Evolutionary conservation across 306 rosid genomes (phyloP).

Genomic region (Sicyos edulis): DNA sequence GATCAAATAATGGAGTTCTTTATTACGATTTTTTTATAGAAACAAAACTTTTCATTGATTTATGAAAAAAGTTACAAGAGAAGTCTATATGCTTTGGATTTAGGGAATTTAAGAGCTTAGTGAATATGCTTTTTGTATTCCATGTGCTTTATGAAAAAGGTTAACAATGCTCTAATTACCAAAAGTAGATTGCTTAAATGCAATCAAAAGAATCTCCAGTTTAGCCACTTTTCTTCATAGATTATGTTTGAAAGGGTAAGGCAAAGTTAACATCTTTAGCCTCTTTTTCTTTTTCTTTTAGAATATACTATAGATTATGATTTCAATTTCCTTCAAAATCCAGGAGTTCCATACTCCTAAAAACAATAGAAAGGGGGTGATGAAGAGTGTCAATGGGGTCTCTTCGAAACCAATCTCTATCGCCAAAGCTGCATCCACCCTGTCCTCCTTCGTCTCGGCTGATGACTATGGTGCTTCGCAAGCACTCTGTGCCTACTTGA

Average conservation of each 20-base stretch:
- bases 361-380: not conserved
- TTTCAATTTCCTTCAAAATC: too few relatives aligned
- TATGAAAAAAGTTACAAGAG: too few relatives aligned
- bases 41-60: too few relatives aligned
- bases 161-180: not conserved
- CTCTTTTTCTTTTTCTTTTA: too few relatives aligned
- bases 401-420: constrained; percentile 38
- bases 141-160: not conserved
- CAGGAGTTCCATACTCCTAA: not conserved
- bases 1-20: too few relatives aligned
- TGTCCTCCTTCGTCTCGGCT: constrained; percentile 27
- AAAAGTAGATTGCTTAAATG: not conserved
- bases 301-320: too few relatives aligned
- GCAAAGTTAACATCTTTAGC: too few relatives aligned
- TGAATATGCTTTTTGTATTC: not conserved
- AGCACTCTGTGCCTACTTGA: constrained; percentile 28
- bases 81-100: not conserved
- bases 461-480: constrained; percentile 30
- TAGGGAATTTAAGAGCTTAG: not conserved
- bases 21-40: too few relatives aligned
- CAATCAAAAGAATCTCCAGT: not conserved
- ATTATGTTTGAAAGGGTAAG: too few relatives aligned
- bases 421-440: constrained; percentile 33
- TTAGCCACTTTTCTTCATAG: not conserved
- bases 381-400: constrained; percentile 29